A percentile compares a stretch with the other conserved stretches of the same genome.
Conservation (phyloP, 345 rosid species). For the Gossypium stocksii region DNA sequence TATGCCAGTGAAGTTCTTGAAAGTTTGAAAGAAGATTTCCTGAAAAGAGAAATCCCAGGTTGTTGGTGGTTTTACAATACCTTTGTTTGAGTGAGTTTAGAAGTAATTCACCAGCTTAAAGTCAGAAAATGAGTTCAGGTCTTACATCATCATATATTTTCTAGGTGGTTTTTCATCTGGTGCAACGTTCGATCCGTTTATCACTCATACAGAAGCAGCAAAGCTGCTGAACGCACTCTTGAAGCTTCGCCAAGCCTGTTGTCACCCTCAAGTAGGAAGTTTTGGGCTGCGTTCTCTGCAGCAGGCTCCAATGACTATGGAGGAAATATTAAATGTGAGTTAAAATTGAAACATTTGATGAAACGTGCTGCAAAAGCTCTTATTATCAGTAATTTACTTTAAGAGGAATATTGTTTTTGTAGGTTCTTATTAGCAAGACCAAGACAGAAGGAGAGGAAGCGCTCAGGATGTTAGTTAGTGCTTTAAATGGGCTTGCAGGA, state of each 20-base stretch:
- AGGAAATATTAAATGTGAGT: slow-evolving; percentile 75
- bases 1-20: slow-evolving; percentile 84
- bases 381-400: slow-evolving; percentile 19
- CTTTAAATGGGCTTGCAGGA: slow-evolving; percentile 94
- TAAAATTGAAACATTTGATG: slow-evolving; percentile 9
- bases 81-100: slow-evolving; percentile 23
- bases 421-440: slow-evolving; percentile 96
- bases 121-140: neutral
- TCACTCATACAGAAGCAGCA: slow-evolving; percentile 80
- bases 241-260: slow-evolving; percentile 99
- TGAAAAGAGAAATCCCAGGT: slow-evolving; percentile 65
- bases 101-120: neutral
- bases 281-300: slow-evolving; percentile 89
- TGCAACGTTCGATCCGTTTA: slow-evolving; percentile 40
- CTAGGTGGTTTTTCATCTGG: slow-evolving; percentile 47
- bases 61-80: slow-evolving; percentile 18
- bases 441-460: slow-evolving; percentile 92
- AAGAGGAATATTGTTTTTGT: slow-evolving; percentile 18
- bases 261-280: slow-evolving; percentile 99
- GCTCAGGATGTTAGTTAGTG: slow-evolving; percentile 70
- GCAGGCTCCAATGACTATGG: slow-evolving; percentile 95
- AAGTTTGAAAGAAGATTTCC: slow-evolving; percentile 73
- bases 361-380: slow-evolving; percentile 9
- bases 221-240: slow-evolving; percentile 83
- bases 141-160: slow-evolving; percentile 13